Evolutionary conservation across 345 rosid genomes (phyloP).

Genomic region (Eucalyptus albens): DNA sequence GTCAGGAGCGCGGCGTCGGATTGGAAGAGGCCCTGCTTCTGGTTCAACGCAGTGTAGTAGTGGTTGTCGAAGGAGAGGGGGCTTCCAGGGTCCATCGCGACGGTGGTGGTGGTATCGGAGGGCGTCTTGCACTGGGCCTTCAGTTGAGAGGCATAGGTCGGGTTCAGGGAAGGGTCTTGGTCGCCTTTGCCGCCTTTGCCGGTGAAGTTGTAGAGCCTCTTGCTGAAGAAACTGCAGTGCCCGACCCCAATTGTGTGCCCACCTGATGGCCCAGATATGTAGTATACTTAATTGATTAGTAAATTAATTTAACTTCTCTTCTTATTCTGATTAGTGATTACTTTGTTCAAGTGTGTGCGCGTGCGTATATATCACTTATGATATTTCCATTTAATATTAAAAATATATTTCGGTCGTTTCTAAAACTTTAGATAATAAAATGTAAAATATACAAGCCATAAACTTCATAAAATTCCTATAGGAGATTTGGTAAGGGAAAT

Average conservation of each 20-base stretch:
- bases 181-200: constrained; percentile 11
- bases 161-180: constrained; percentile 14
- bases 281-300: neutral
- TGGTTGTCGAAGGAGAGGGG: constrained; percentile 1
- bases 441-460: no score
- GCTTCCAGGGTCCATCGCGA: constrained; percentile 1
- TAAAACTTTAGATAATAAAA: no score
- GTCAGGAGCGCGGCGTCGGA: constrained; percentile 21
- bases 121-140: constrained; percentile 3
- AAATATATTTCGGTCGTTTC: no score
- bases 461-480: no score
- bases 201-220: constrained; percentile 24
- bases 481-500: no score
- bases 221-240: constrained; percentile 16
- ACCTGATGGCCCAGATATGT: neutral
- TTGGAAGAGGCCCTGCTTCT: constrained; percentile 8
- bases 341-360: neutral
- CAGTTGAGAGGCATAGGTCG: constrained; percentile 7
- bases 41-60: constrained; percentile 6
- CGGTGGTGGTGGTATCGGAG: neutral
- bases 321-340: neutral
- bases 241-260: constrained; percentile 23
- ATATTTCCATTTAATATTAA: no score
- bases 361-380: no score
- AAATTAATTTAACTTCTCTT: neutral